Base-by-base conservation (phyloP, 1,284 basidiomycete genomes). In the Malassezia equina region DNA sequence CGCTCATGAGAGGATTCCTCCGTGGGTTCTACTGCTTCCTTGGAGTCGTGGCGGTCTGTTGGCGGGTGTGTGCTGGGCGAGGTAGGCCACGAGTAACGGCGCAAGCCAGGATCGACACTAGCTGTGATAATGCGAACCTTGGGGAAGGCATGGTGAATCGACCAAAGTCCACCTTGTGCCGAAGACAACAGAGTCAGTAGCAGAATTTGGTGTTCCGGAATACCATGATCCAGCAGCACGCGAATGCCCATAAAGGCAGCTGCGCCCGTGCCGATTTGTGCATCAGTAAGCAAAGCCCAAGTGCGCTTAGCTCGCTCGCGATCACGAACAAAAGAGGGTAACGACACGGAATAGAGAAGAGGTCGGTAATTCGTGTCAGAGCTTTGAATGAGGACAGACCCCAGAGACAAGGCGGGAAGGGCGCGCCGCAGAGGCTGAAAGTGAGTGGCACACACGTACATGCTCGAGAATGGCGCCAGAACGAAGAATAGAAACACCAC, bases 201-300 rank as follows among this genome's bases (percentile, higher is more conserved):
- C 29, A 76, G 59, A 51, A 77, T 76, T 41, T 85, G 84, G 42
- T 85, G 80, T 69, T 90, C 82, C 61, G 73, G 81, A 7, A 96
- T 84, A n/a, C 91, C 90, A 67, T 98, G 93, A 71, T 98, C 93
- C 24, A 96, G 80, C 15, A 96, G 78, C 4, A 94, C 83, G n/a
- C 93, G 84, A 54, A 98, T 86, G 0, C 90, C 87, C 93, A 96
- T 96, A 75, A 91, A 85, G 0, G 88, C 90, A 4, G 91, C 84
- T 0, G 93, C 91, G 2, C 86, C 93, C 0, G 91, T 96, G 4
- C 89, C 90, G 75, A 96, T 90, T 83, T 93, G 91, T 3, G 88
- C 86, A 71, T 96, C 93, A 28, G 95, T 79, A n/a, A 98, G 76
- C 71, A 95, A 84, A 0, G 93, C 90, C 78, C 84, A 89, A 2